Evolutionary conservation across 306 rosid genomes (phyloP), one percentile per base, ranked within the genome.

Genomic region (Begonia masoniana): DNA sequence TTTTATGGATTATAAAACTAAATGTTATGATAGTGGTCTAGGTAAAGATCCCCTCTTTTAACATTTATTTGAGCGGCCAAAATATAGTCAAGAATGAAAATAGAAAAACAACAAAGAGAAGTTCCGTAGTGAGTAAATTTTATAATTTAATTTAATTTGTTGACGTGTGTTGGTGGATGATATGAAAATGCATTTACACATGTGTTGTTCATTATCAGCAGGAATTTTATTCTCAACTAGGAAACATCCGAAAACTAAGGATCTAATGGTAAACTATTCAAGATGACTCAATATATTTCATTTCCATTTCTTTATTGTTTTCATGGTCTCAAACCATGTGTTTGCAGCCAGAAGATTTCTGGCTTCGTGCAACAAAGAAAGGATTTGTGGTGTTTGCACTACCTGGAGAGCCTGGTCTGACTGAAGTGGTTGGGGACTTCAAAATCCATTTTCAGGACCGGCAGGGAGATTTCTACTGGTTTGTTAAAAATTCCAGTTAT

Each of bases 401-500:
- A 57, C 96, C 96, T 15, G 84, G 99, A 63, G 94, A 91, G 63
- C 94, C 92, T 26, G 96, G 99, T 79, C 80, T 91, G 48, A 76
- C 99, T 41, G 96, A 86, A 61, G 58, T 91, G 61, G 53, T 55
- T 17, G 96, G 99, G 59, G 99, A 85, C 78, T 81, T 91, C 69
- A 91, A 86, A 75, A 72, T 91, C 64, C 85, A 81, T 64, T 91
- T 91, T 62, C 96, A 81, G 36, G 96, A 91, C 45, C 85, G 86
- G 47, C 94, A 91, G 43, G 96, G 99, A 77, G 96, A 86, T 72
- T 91, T 83, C 72, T 86, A 86, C 71, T 86, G 94, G 99, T 91
- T 55, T 36, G 82, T 69, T 36, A 45, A 56, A 35, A 23, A 39
- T 12, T 54, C 17, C 57, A 46, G 6, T 46, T 45, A 13, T 43